Percentiles rank a stretch among this genome's conserved stretches.
phyloP scores from a whole-genome alignment of 1,284 basidiomycete species.

The Pascua sp. region DNA sequence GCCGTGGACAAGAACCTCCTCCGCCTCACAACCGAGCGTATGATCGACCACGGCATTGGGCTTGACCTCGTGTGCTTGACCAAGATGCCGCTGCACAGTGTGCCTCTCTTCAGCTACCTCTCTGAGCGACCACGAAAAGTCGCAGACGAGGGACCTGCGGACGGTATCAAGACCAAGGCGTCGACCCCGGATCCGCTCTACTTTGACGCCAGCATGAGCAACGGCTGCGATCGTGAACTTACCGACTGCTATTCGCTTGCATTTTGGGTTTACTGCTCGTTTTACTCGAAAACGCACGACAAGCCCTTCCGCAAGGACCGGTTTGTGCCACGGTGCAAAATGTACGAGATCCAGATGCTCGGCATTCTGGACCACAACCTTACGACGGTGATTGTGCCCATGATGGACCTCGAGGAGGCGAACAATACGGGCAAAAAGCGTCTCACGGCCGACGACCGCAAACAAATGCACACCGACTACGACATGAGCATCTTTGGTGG shows the following conservation, averaged over 20 bases:
- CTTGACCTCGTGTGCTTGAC: conserved; percentile 85
- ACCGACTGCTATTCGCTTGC: conserved; percentile 47
- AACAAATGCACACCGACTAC: conserved; percentile 31
- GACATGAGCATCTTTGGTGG: conserved; percentile 35
- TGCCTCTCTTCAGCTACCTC: conserved; percentile 74
- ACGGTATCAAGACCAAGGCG: conserved; percentile 21
- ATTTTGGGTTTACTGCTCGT: conserved; percentile 49
- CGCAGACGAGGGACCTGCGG: background rate
- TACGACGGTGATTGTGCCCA: conserved; percentile 76
- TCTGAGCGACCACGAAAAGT: conserved; percentile 46
- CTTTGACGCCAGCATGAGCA: conserved; percentile 56
- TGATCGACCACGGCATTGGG: conserved; percentile 90
- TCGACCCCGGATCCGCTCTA: conserved; percentile 69
- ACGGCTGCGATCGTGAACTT: conserved; percentile 33
- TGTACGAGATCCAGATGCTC: conserved; percentile 92
- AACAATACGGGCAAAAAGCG: conserved; percentile 14
- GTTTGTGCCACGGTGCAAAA: conserved; percentile 85
- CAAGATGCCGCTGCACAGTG: conserved; percentile 89
- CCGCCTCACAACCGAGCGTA: conserved; percentile 87
- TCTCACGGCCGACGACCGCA: conserved; percentile 27
- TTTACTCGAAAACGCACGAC: conserved; percentile 49
- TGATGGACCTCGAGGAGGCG: conserved; percentile 52
- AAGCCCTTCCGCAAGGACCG: conserved; percentile 78
- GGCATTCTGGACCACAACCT: conserved; percentile 85
- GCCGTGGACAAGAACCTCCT: conserved; percentile 86